A percentile compares a stretch with the other conserved stretches of the same genome.
phyloP scores from a whole-genome alignment of 2,329 filamentous ascomycete genomes.

The Apiospora koreana region DNA sequence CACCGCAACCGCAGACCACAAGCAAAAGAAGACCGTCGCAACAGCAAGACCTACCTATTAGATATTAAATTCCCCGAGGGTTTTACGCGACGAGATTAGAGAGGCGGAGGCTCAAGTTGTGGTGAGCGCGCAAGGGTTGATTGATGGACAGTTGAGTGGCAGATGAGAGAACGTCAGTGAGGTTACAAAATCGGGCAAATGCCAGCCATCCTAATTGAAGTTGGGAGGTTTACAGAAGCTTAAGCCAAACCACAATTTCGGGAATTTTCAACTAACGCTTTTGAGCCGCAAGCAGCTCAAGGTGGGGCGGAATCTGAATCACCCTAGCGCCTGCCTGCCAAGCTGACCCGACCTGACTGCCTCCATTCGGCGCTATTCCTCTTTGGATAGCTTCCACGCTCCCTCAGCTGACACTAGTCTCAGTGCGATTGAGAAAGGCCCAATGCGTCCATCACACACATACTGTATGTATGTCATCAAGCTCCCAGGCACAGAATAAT shows the following conservation, averaged over 20 bases:
- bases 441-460: not conserved
- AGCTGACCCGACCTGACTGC: no score
- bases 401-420: not conserved
- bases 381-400: not conserved
- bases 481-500: no score
- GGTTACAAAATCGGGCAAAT: slow-evolving; percentile 1
- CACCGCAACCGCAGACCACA: not conserved
- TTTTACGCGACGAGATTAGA: not conserved
- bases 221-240: slow-evolving; percentile 8
- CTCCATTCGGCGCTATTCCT: not conserved
- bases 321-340: not conserved
- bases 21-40: not conserved
- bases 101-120: not conserved
- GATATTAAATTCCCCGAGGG: not conserved
- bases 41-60: not conserved
- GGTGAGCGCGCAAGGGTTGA: not conserved
- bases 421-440: not conserved
- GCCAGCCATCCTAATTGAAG: not conserved
- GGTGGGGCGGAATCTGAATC: not conserved
- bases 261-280: not conserved
- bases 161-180: not conserved
- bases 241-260: not conserved
- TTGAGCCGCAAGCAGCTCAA: not conserved
- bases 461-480: no score
- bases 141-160: not conserved